Evolutionary conservation across 1,284 basidiomycete species (phyloP).

Genomic region (Sutorius eximius): DNA sequence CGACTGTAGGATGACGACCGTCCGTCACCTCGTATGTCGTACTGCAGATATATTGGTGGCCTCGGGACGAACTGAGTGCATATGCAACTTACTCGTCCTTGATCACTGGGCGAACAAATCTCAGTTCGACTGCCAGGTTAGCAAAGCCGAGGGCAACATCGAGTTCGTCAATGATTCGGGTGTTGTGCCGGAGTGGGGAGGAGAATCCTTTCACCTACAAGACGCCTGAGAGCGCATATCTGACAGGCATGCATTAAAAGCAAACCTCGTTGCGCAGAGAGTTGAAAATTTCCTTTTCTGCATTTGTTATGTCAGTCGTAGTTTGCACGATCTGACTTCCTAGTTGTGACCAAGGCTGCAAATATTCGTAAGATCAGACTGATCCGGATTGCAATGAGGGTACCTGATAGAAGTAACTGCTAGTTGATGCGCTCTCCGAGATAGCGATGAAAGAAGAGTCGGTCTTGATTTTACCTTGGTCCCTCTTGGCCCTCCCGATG

Average conservation of each 20-base stretch:
- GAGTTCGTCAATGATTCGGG: constrained; percentile 83
- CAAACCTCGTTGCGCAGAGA: constrained; percentile 64
- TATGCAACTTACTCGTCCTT: constrained; percentile 63
- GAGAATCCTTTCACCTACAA: constrained; percentile 63
- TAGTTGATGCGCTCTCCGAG: constrained; percentile 63
- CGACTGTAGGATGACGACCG: constrained; percentile 92
- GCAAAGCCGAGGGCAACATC: constrained; percentile 87
- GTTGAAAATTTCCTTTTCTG: constrained; percentile 74
- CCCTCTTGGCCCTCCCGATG: constrained; percentile 60
- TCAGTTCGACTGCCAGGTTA: constrained; percentile 76
- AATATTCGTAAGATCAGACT: constrained; percentile 18
- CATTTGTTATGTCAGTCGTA: constrained; percentile 50
- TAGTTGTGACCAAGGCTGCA: constrained; percentile 74
- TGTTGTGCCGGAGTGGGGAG: constrained; percentile 66
- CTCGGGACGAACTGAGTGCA: background rate
- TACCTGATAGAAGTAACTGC: constrained; percentile 71
- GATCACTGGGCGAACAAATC: constrained; percentile 73
- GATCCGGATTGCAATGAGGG: constrained; percentile 6
- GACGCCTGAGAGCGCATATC: constrained; percentile 4
- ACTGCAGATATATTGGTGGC: constrained; percentile 40
- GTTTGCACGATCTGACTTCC: constrained; percentile 65
- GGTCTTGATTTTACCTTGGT: constrained; percentile 48
- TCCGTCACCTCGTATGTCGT: constrained; percentile 66
- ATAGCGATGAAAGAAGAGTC: constrained; percentile 55
- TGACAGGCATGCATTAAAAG: background rate